Conservation (phyloP, 441 rosid species). For the Manihot esculenta region DNA sequence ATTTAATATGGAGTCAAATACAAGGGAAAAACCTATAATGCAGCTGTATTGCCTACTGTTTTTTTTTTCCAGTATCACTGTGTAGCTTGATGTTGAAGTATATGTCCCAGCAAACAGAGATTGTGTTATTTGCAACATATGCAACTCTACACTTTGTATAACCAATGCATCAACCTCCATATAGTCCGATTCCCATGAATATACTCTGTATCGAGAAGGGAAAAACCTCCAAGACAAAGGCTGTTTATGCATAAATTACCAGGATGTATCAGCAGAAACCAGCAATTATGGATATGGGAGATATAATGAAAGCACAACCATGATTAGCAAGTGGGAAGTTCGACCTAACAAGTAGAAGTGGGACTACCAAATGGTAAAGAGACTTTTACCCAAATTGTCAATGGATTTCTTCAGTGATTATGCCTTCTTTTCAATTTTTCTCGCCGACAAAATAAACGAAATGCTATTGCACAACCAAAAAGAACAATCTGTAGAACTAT, state of each 20-base stretch:
- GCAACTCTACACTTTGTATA: neutral
- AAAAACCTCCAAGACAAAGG: neutral
- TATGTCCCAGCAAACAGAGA: neutral
- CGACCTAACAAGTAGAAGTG: neutral
- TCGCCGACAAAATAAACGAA: constrained; percentile 25
- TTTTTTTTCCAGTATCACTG: neutral
- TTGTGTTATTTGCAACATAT: too few species aligned
- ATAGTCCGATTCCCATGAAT: neutral
- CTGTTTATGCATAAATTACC: neutral
- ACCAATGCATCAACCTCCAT: neutral
- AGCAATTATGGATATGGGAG: neutral
- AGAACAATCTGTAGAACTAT: constrained; percentile 48
- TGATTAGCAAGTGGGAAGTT: neutral
- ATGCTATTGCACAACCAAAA: constrained; percentile 41
- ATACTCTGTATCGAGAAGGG: neutral
- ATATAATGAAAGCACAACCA: neutral
- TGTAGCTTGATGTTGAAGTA: neutral
- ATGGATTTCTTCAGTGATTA: constrained; percentile 13
- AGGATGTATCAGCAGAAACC: neutral
- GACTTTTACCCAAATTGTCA: neutral
- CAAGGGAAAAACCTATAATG: too few species aligned
- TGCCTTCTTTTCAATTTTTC: constrained; percentile 54
- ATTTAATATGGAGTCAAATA: neutral
- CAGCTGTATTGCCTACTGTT: neutral
- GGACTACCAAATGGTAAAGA: too few species aligned